Percentiles rank a stretch among this genome's conserved stretches.
phyloP scores from a whole-genome alignment of 2,329 filamentous ascomycete species.

The Fusarium mangiferae region DNA sequence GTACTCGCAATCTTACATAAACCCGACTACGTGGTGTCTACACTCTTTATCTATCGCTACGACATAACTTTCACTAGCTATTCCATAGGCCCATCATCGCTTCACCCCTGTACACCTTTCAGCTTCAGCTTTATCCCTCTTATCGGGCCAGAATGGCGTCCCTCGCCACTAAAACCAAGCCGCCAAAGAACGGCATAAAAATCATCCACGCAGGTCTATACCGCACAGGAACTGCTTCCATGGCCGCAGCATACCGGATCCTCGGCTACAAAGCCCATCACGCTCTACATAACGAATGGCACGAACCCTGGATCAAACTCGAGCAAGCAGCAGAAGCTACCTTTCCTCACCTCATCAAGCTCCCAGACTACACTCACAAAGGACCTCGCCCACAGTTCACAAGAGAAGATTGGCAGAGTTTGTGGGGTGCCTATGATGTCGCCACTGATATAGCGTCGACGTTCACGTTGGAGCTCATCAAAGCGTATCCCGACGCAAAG shows the following conservation, averaged over 20 bases:
- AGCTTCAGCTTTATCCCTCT: fast-evolving
- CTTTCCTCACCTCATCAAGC: background rate
- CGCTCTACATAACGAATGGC: background rate
- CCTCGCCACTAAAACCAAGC: fast-evolving
- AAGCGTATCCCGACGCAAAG: constrained; percentile 14
- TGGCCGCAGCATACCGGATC: constrained; percentile 6
- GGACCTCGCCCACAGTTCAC: background rate
- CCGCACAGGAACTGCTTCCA: constrained; percentile 11
- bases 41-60: fast-evolving
- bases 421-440: constrained; percentile 15
- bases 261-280: constrained; percentile 8
- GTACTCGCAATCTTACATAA: background rate
- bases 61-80: fast-evolving
- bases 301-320: background rate
- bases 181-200: background rate
- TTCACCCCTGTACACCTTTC: fast-evolving
- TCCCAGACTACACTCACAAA: background rate
- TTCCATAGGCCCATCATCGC: fast-evolving
- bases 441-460: constrained; percentile 6
- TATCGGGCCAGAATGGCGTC: background rate
- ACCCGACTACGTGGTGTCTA: fast-evolving
- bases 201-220: constrained; percentile 13
- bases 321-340: constrained; percentile 21
- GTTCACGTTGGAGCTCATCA: background rate
- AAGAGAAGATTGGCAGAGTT: background rate